phyloP scores from a whole-genome alignment of 2,329 filamentous ascomycete species.

The Leptographium radiaticola region DNA sequence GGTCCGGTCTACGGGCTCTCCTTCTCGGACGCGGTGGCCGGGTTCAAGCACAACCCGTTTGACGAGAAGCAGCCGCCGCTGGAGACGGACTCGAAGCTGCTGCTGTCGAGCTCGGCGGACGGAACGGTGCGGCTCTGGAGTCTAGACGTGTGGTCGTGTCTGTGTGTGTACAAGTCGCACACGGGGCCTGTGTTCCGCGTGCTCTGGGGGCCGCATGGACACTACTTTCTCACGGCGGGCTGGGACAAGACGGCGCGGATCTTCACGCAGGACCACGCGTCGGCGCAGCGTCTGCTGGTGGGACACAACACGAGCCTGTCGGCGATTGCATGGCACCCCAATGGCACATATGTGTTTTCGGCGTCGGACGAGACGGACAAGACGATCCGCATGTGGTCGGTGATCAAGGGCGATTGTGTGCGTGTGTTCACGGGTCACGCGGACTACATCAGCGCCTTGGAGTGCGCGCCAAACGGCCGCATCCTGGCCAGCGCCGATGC shows the following conservation, averaged over 20 bases:
- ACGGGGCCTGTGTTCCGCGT: slow-evolving; percentile 81
- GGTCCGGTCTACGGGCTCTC: slow-evolving; percentile 80
- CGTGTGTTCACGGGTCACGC: slow-evolving; percentile 87
- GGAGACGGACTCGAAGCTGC: slow-evolving; percentile 53
- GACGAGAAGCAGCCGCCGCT: slow-evolving; percentile 30
- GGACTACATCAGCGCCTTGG: slow-evolving; percentile 71
- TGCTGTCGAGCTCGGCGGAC: slow-evolving; percentile 81
- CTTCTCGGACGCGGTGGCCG: slow-evolving; percentile 62
- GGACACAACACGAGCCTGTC: slow-evolving; percentile 94
- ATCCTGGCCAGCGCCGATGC: slow-evolving; percentile 84
- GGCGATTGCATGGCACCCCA: slow-evolving; percentile 84
- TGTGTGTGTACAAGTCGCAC: slow-evolving; percentile 90
- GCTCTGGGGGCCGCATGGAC: slow-evolving; percentile 81
- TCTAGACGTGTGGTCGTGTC: slow-evolving; percentile 77
- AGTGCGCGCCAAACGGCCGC: slow-evolving; percentile 79
- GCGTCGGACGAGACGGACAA: slow-evolving; percentile 75
- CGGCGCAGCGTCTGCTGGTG: slow-evolving; percentile 74
- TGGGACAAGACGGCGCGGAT: slow-evolving; percentile 84
- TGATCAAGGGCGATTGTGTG: slow-evolving; percentile 76
- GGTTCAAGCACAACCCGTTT: slow-evolving; percentile 35
- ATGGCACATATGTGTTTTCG: slow-evolving; percentile 86
- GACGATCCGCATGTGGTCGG: slow-evolving; percentile 93
- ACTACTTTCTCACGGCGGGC: slow-evolving; percentile 83
- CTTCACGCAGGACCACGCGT: slow-evolving; percentile 88
- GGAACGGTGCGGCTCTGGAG: slow-evolving; percentile 87